Evolutionary conservation across 1,284 basidiomycete species (phyloP).

Genomic region (Violaceomyces palustris): DNA sequence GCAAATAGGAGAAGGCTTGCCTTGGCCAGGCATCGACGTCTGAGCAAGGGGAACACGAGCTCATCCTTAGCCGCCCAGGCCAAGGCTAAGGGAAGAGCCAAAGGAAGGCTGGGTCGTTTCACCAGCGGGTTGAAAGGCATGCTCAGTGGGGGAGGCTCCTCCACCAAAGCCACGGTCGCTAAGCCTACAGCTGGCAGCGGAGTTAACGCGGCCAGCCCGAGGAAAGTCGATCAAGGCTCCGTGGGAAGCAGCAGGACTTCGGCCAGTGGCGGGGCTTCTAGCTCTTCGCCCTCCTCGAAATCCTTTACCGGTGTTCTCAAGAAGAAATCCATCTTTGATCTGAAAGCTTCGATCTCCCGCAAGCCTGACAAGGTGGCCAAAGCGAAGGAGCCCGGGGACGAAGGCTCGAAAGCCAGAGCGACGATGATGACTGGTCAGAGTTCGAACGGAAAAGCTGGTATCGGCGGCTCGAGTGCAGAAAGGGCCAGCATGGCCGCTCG

Average conservation of each 20-base stretch:
- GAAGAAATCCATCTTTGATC: not conserved
- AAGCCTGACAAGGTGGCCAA: no score
- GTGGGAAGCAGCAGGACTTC: not conserved
- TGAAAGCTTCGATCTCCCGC: constrained; percentile 1
- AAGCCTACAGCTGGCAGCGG: not conserved
- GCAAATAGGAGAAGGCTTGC: constrained; percentile 1
- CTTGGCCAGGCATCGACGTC: not conserved
- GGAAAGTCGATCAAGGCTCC: not conserved
- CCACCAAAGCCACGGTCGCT: not conserved
- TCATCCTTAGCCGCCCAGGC: not conserved
- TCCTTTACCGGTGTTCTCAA: not conserved
- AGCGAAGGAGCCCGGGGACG: no score
- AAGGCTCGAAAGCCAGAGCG: no score
- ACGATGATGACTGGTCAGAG: no score
- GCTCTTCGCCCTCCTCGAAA: not conserved
- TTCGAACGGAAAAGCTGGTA: no score
- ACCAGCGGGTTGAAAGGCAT: not conserved
- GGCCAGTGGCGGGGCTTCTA: not conserved
- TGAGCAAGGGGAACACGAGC: not conserved
- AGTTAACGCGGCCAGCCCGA: not conserved
- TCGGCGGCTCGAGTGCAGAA: no score
- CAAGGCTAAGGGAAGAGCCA: not conserved
- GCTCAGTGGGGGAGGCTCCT: not conserved
- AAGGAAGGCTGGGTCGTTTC: not conserved
- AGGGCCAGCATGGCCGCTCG: no score